phyloP scores from a whole-genome alignment of 345 rosid species.

The Citropsis articulata region DNA sequence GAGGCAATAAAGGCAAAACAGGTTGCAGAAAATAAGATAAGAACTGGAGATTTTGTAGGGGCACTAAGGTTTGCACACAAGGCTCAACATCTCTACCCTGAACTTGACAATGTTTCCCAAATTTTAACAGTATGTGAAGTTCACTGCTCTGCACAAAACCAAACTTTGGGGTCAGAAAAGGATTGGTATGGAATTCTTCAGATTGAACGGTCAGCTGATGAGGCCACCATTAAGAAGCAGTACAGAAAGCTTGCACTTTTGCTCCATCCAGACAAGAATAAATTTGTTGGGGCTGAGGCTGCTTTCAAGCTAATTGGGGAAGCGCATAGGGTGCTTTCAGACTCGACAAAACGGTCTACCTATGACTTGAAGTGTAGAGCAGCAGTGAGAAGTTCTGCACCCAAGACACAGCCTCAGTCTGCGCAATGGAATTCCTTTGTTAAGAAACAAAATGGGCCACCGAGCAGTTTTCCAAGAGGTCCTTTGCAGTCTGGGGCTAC shows the following conservation, averaged over 20 bases:
- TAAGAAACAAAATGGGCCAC: conserved; percentile 27
- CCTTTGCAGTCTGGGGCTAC: conserved; percentile 23
- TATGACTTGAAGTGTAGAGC: conserved; percentile 54
- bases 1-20: conserved; percentile 73
- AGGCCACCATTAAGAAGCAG: conserved; percentile 67
- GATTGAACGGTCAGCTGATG: conserved; percentile 50
- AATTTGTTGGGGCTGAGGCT: conserved; percentile 81
- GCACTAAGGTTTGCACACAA: conserved; percentile 58
- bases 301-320: conserved; percentile 90
- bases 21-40: conserved; percentile 65
- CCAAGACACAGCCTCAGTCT: conserved; percentile 27
- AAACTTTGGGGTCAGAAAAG: conserved; percentile 46
- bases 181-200: conserved; percentile 93
- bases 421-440: conserved; percentile 25
- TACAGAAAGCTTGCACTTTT: conserved; percentile 73
- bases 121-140: conserved; percentile 74
- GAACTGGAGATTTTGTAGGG: conserved; percentile 47
- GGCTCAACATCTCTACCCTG: conserved; percentile 67
- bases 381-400: conserved; percentile 19
- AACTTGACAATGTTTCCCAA: conserved; percentile 59
- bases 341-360: conserved; percentile 42
- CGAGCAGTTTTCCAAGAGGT: conserved; percentile 16
- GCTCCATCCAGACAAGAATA: conserved; percentile 94
- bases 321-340: conserved; percentile 62
- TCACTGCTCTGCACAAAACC: conserved; percentile 56